Conservation (phyloP, 2,329 filamentous ascomycete species). For the Alternaria angustiovoidea region DNA sequence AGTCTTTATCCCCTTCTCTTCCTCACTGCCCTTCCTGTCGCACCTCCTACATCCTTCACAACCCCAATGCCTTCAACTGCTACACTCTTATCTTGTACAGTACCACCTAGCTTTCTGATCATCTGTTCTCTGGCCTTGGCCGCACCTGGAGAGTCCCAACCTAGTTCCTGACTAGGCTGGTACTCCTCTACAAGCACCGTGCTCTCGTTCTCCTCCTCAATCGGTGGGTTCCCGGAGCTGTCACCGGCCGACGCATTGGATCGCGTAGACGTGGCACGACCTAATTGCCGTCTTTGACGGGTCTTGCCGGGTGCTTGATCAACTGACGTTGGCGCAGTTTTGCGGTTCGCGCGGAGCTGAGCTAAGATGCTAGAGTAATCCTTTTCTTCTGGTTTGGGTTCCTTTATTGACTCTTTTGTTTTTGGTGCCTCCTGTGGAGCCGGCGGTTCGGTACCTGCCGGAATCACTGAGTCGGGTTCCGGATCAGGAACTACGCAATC, state of each 20-base stretch:
- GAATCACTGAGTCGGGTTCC: slow-evolving; percentile 32
- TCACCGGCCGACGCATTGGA: slow-evolving; percentile 41
- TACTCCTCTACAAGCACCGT: slow-evolving; percentile 35
- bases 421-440: slow-evolving; percentile 14
- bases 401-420: slow-evolving; percentile 22
- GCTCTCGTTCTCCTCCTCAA: slow-evolving; percentile 29
- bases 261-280: slow-evolving; percentile 43
- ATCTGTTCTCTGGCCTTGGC: slow-evolving; percentile 47
- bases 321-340: slow-evolving; percentile 27
- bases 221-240: slow-evolving; percentile 32
- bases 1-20: slow-evolving; percentile 35
- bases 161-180: slow-evolving; percentile 48
- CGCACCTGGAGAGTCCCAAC: slow-evolving; percentile 50
- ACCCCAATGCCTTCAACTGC: slow-evolving; percentile 42
- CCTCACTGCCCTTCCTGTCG: slow-evolving; percentile 31
- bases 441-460: slow-evolving; percentile 26
- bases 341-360: slow-evolving; percentile 42
- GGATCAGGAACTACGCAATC: slow-evolving; percentile 12
- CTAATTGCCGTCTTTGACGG: slow-evolving; percentile 37
- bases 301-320: slow-evolving; percentile 33
- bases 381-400: slow-evolving; percentile 27
- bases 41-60: slow-evolving; percentile 44
- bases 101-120: slow-evolving; percentile 49
- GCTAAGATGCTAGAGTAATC: slow-evolving; percentile 45
- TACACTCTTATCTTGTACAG: slow-evolving; percentile 38